These are phyloP conservation scores for Fusarium nanum DNA, from an alignment of 2,329 filamentous ascomycete species.

Conservation along the genomic window DNA sequence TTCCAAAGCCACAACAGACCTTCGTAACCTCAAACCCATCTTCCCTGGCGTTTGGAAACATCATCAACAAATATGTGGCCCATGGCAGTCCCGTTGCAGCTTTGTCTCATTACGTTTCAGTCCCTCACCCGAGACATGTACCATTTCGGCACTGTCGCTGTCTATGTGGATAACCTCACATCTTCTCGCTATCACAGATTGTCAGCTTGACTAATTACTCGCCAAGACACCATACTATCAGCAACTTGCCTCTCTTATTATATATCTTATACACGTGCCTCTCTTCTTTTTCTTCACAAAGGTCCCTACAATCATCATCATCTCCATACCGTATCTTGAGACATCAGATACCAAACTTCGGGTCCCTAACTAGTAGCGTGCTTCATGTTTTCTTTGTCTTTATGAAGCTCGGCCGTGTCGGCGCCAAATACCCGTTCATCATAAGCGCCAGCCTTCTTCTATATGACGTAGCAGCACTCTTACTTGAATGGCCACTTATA, in stretches of 20 bases:
- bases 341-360: constrained; percentile 5
- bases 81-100: constrained; percentile 19
- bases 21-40: background rate
- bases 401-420: constrained; percentile 22
- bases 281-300: background rate
- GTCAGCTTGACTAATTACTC: background rate
- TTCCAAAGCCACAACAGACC: background rate
- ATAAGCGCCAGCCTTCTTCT: constrained; percentile 4
- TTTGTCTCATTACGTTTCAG: constrained; percentile 35
- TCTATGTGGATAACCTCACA: background rate
- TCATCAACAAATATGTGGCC: background rate
- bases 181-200: background rate
- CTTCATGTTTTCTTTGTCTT: constrained; percentile 7
- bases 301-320: background rate
- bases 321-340: constrained; percentile 14
- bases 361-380: constrained; percentile 22
- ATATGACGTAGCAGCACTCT: constrained; percentile 24
- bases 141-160: constrained; percentile 16
- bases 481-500: background rate
- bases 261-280: background rate
- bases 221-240: background rate
- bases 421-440: constrained; percentile 14
- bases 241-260: background rate
- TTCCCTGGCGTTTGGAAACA: constrained; percentile 9
- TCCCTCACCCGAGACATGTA: constrained; percentile 28